Conservation (phyloP, 2,329 filamentous ascomycete species). For the Fusarium sp. region DNA sequence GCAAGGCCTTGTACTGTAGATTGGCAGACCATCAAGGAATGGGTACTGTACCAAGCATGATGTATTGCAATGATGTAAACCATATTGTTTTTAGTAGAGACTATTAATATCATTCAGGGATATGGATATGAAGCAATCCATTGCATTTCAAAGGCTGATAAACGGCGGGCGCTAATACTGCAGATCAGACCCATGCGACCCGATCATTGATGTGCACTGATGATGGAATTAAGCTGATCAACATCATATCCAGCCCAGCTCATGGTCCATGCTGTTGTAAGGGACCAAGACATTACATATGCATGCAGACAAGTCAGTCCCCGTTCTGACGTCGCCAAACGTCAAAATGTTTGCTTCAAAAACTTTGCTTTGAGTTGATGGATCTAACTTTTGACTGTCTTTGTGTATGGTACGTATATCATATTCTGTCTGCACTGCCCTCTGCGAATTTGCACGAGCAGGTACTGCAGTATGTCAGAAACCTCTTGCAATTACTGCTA, state of each 20-base stretch:
- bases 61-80: constrained; percentile 1
- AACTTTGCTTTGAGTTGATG: neutral
- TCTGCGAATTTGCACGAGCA: neutral
- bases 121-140: neutral
- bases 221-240: constrained; percentile 40
- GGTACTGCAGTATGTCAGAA: neutral
- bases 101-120: neutral
- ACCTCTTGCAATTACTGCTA: neutral
- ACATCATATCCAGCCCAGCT: constrained; percentile 1
- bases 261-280: constrained; percentile 1
- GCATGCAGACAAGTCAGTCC: constrained; percentile 1
- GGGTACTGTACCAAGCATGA: neutral
- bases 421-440: neutral
- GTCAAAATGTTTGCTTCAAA: neutral
- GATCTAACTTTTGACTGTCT: neutral
- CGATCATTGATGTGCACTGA: constrained; percentile 26
- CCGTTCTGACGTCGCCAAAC: constrained; percentile 25
- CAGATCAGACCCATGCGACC: constrained; percentile 16
- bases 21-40: neutral
- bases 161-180: constrained; percentile 15
- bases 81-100: neutral
- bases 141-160: constrained; percentile 3
- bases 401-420: neutral
- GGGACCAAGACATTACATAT: neutral
- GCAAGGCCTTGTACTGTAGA: neutral